Base-by-base conservation (phyloP, 306 rosid species). In the Dryas drummondii region DNA sequence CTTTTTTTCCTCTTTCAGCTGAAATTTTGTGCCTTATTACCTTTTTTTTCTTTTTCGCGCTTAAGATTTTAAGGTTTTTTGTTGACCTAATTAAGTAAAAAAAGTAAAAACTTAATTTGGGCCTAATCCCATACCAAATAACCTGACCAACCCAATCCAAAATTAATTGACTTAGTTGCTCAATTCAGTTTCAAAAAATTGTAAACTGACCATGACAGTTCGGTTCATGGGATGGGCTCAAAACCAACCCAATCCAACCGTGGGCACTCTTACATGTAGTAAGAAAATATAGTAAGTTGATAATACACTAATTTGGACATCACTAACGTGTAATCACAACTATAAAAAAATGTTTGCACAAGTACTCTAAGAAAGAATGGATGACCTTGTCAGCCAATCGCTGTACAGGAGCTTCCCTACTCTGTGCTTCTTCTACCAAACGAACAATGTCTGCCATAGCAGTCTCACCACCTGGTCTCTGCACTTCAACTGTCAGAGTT, bases 361-460 rank as follows among this genome's bases (percentile, higher is more conserved):
- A 66, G 41, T 76, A 54, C 68, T 65, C 59, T 48, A 68, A 70
- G 72, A 71, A 75, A 77, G 78, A 87, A 48, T 48, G 37, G 55
- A 46, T 32, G 17, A 94, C 98, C 98, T 91, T 91, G 85, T 94
- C 98, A 61, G 97, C 98, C 87, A 94, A 79, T 76, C 91, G 94
- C 80, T 94, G 97, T 53, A 94, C 91, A 56, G 98, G 98, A 86
- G 98, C 96, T 81, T 91, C 97, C 90, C 85, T 86, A 82, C 86
- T 88, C 75, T 94, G 98, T 74, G 98, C 97, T 82, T 94, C 97
- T 85, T 94, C 98, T 52, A 94, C 94, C 77, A 94, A 87, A 81
- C 98, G 98, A 86, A 94, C 78, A 77, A 94, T 90, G 82, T 91
- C 86, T 77, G 84, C 96, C 82, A 94, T 91, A 17, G 90, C 88